A percentile compares a stretch with the other conserved stretches of the same genome.
phyloP scores from a whole-genome alignment of 805 yeast genomes.

The Candida koratica region DNA sequence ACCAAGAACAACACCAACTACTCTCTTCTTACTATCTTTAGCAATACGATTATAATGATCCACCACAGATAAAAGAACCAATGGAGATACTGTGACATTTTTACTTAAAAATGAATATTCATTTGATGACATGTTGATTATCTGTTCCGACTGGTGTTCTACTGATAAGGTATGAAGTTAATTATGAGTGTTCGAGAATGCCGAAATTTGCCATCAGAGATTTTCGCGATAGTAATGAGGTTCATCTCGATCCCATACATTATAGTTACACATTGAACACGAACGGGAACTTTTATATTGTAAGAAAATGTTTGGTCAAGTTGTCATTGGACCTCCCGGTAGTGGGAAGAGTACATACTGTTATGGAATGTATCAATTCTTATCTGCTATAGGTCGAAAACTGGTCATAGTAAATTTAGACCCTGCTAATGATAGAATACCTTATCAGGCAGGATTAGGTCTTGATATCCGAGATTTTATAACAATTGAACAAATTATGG shows the following conservation, averaged over 20 bases:
- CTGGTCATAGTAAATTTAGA: constrained; percentile 83
- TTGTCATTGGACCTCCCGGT: constrained; percentile 97
- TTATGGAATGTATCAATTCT: constrained; percentile 85
- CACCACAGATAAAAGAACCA: constrained; percentile 88
- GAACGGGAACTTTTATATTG: too few species aligned
- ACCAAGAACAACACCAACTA: constrained; percentile 91
- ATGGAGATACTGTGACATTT: constrained; percentile 88
- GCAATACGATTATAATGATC: constrained; percentile 93
- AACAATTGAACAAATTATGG: constrained; percentile 75
- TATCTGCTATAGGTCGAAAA: constrained; percentile 90
- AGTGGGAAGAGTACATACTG: constrained; percentile 96
- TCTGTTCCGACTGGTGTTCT: not conserved
- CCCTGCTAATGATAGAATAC: constrained; percentile 77
- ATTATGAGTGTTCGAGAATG: not conserved
- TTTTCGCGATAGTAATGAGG: constrained; percentile 2
- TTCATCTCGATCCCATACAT: constrained; percentile 1
- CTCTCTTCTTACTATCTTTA: constrained; percentile 67
- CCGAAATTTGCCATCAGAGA: constrained; percentile 8
- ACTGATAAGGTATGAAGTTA: too few species aligned
- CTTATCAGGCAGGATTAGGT: constrained; percentile 53
- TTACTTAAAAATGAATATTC: constrained; percentile 41
- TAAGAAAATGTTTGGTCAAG: constrained; percentile 67
- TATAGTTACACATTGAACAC: too few species aligned
- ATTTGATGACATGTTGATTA: constrained; percentile 18
- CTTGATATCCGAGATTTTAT: constrained; percentile 76